A percentile compares a stretch with the other conserved stretches of the same genome.
phyloP scores from a whole-genome alignment of 2,329 filamentous ascomycete species.

The Epichloe glyceriae region DNA sequence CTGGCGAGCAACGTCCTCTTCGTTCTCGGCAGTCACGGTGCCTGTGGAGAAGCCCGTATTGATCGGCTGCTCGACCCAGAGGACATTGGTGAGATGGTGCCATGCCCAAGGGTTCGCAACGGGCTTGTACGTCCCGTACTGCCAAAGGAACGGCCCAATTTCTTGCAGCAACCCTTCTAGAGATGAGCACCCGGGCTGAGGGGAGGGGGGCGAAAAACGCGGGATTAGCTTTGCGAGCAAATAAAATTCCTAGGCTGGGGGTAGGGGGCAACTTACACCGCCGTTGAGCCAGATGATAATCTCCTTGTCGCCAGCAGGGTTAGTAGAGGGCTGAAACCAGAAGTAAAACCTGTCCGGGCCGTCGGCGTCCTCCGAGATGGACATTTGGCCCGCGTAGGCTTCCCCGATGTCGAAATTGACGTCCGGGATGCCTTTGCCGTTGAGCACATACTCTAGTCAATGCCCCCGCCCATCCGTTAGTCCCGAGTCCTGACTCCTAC shows the following conservation, averaged over 20 bases:
- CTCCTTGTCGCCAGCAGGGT: slow-evolving; percentile 35
- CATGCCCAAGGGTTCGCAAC: slow-evolving; percentile 56
- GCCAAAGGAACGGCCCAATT: slow-evolving; percentile 62
- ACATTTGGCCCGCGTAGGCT: slow-evolving; percentile 43
- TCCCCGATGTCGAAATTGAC: slow-evolving; percentile 51
- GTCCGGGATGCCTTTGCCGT: slow-evolving; percentile 48
- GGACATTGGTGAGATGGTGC: slow-evolving; percentile 34
- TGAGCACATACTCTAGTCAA: slow-evolving; percentile 38
- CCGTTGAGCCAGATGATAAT: slow-evolving; percentile 52
- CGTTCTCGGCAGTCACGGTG: slow-evolving; percentile 46
- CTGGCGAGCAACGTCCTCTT: slow-evolving; percentile 54
- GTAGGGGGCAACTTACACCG: slow-evolving; percentile 20
- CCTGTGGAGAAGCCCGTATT: slow-evolving; percentile 59
- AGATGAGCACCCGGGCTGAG: slow-evolving; percentile 39
- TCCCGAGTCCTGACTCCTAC: too few relatives aligned
- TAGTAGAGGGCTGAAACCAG: slow-evolving; percentile 39
- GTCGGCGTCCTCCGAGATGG: slow-evolving; percentile 32
- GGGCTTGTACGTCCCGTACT: slow-evolving; percentile 55
- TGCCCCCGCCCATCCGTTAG: too few relatives aligned
- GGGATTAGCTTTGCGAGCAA: neutral
- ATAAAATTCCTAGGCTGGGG: too few relatives aligned
- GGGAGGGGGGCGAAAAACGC: too few relatives aligned
- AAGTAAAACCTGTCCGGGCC: slow-evolving; percentile 30
- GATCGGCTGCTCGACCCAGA: slow-evolving; percentile 61
- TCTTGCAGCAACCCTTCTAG: slow-evolving; percentile 61